Evolutionary conservation across 192 early-diverging fungal species (phyloP).

Genomic region (Lunasporangiospora selenospora): DNA sequence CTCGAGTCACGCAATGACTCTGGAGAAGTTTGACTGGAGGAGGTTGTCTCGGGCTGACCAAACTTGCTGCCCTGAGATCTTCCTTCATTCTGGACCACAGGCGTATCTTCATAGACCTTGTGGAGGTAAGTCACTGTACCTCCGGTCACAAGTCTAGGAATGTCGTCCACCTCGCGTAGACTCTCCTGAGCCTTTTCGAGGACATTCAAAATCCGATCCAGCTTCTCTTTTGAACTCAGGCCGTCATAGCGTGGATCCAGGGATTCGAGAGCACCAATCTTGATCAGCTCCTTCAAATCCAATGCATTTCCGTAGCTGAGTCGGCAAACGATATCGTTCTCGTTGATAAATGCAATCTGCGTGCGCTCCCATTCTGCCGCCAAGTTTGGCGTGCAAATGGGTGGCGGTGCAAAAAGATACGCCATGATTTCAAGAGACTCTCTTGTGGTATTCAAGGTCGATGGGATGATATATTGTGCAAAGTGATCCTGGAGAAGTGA

Average conservation of each 20-base stretch:
- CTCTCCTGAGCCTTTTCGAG: conserved; percentile 34
- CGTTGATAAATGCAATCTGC: conserved; percentile 49
- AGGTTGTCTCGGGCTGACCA: conserved; percentile 24
- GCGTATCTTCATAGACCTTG: conserved; percentile 44
- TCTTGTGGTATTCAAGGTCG: background rate
- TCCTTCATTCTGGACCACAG: conserved; percentile 33
- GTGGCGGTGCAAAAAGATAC: conserved; percentile 48
- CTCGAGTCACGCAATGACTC: no score
- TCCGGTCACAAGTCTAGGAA: conserved; percentile 34
- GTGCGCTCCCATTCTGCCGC: conserved; percentile 38
- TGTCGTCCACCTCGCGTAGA: conserved; percentile 24
- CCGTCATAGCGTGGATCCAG: conserved; percentile 37
- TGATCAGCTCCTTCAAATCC: conserved; percentile 54
- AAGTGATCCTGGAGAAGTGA: conserved; percentile 45
- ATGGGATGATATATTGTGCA: conserved; percentile 12
- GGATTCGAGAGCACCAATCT: conserved; percentile 46
- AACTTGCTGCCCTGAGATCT: conserved; percentile 24
- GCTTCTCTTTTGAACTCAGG: conserved; percentile 18
- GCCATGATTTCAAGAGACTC: conserved; percentile 37
- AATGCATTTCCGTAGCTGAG: conserved; percentile 49
- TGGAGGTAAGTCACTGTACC: conserved; percentile 48
- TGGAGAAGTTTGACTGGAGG: no score
- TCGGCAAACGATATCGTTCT: conserved; percentile 49
- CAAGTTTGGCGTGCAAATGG: conserved; percentile 42
- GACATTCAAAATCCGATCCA: conserved; percentile 27